Evolutionary conservation across 768 basidiomycete species (phyloP).

Genomic region (Tulasnella sp.): DNA sequence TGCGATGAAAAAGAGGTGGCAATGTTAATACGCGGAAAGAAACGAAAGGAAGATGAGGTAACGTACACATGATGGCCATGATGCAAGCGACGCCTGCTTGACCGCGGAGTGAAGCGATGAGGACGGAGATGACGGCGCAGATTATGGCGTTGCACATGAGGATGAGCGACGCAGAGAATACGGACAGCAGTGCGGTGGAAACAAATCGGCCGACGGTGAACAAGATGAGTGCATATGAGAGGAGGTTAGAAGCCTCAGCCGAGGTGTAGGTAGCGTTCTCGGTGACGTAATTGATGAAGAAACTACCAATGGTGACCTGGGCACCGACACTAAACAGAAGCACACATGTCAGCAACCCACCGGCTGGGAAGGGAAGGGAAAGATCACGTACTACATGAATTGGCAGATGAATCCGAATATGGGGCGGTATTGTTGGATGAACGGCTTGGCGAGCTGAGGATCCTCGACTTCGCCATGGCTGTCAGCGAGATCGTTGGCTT

Average conservation of each 20-base stretch:
- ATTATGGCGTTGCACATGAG: conserved; percentile 42
- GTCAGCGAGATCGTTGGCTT: conserved; percentile 34
- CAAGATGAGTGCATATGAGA: conserved; percentile 40
- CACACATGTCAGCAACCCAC: too few species aligned
- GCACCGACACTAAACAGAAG: too few species aligned
- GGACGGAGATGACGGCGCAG: conserved; percentile 43
- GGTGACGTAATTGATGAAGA: conserved; percentile 58
- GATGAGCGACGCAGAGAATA: conserved; percentile 54
- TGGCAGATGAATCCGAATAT: conserved; percentile 67
- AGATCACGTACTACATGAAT: conserved; percentile 52
- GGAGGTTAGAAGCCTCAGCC: conserved; percentile 48
- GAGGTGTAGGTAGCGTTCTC: conserved; percentile 46
- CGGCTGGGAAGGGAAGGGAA: too few species aligned
- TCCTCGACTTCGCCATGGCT: too few species aligned
- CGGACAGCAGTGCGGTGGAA: conserved; percentile 48
- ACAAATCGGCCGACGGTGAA: conserved; percentile 37
- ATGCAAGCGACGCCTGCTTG: conserved; percentile 48
- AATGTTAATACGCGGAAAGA: too few species aligned
- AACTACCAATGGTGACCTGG: conserved; percentile 49
- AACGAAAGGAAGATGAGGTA: too few species aligned
- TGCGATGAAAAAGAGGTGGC: too few species aligned
- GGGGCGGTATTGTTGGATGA: conserved; percentile 59
- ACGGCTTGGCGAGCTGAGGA: conserved; percentile 40
- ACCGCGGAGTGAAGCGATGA: conserved; percentile 42
- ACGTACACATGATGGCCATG: conserved; percentile 6